Evolutionary conservation across 2,329 filamentous ascomycete species (phyloP), one percentile per base, ranked within the genome.

Genomic region (Trichoderma gracile): DNA sequence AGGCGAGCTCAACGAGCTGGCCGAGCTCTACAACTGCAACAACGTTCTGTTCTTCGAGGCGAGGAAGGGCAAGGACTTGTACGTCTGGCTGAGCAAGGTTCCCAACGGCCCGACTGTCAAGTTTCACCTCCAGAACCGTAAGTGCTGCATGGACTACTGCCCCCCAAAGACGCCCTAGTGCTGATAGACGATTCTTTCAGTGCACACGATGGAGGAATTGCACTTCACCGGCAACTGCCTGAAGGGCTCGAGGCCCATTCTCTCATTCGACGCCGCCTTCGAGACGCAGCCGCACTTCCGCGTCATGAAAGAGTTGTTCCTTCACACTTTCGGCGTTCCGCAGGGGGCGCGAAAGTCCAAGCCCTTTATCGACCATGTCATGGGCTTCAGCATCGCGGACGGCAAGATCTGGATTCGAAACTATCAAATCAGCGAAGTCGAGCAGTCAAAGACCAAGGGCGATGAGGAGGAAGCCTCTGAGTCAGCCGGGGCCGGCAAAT

Each of bases 221-320:
- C 92, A 97, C 74, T 98, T 99, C 77, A 93, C 93, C 17, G 95
- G 95, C 61, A 99, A 99, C 81, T 97, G 93, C 76, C 81, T 98
- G 67, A 97, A 97, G 79, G 95, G 95, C 65, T 95, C 92, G 30
- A 84, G 95, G 42, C 94, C 95, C 1, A 82, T 99, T 45, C 87
- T 99, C 64, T 95, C 92, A 42, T 99, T 99, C 76, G 95, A 98
- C 75, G 85, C 86, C 60, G 86, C 87, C 19, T 99, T 99, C 78
- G 91, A 96, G 67, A 85, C 84, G 69, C 84, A 91, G 71, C 90
- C 93, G 2, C 88, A 97, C 73, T 87, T 96, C 63, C 84, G 84
- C 68, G 82, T 97, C 68, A 87, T 98, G 73, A 93, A 96, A 77
- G 93, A 98, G 77, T 85, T 98, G 70, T 89, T 99, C 73, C 84